Conservation (phyloP, 23 red algal genomes). For the Cyanidiococcus yangmingshanensis region DNA sequence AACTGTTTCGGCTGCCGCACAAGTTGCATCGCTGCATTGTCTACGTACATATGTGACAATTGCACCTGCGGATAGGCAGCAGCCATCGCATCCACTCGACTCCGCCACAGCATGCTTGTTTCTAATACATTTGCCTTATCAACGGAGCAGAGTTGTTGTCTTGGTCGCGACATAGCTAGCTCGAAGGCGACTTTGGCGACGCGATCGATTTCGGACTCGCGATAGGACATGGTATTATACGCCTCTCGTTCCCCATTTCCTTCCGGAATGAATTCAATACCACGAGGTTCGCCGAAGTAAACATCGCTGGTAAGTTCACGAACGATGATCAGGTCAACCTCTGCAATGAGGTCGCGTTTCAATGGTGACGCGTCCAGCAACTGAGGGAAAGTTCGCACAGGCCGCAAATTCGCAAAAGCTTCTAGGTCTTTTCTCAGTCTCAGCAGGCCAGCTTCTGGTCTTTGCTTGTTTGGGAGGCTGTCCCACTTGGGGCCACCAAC, state of each 20-base stretch:
- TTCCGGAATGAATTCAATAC: conserved; percentile 28
- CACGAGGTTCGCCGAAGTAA: conserved; percentile 87
- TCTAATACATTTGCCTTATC: conserved; percentile 97
- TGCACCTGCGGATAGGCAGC: conserved; percentile 56
- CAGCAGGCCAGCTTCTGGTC: conserved; percentile 78
- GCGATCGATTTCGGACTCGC: conserved; percentile 64
- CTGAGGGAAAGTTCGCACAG: conserved; percentile 63
- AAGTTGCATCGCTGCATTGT: conserved; percentile 95
- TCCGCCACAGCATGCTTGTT: conserved; percentile 79
- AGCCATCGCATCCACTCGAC: conserved; percentile 43
- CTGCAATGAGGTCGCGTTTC: conserved; percentile 59
- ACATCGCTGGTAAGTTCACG: conserved; percentile 91
- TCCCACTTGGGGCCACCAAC: conserved; percentile 94
- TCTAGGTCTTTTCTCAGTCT: conserved; percentile 56
- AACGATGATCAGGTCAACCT: conserved; percentile 90
- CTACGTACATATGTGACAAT: conserved; percentile 92
- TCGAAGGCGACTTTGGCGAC: conserved; percentile 63
- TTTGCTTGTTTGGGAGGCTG: conserved; percentile 35
- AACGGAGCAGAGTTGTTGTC: conserved; percentile 49
- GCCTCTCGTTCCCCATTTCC: conserved; percentile 46
- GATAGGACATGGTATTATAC: conserved; percentile 89
- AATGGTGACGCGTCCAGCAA: conserved; percentile 55
- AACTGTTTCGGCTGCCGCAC: conserved; percentile 88
- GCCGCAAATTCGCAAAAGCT: conserved; percentile 83
- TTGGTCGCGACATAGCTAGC: conserved; percentile 33